Percentiles rank a stretch among this genome's conserved stretches.
phyloP scores from a whole-genome alignment of 106 monocot species.

The Allium sativum region DNA sequence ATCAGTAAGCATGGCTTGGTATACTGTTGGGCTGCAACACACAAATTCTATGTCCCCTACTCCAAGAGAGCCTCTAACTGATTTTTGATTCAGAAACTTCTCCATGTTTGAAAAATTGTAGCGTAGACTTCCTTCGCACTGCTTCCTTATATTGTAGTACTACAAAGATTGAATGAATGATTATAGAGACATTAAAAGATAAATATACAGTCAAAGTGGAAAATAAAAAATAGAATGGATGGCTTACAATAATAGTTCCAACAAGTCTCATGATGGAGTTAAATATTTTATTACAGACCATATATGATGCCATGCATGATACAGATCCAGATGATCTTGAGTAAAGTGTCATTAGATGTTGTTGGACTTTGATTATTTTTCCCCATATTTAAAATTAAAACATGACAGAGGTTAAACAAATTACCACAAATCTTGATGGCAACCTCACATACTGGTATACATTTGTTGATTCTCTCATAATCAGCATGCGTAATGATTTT shows the following conservation, averaged over 20 bases:
- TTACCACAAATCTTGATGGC: constrained; percentile 87
- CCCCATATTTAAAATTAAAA: too few relatives aligned
- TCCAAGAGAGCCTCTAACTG: constrained; percentile 64
- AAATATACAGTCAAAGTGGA: too few relatives aligned
- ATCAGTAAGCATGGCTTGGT: constrained; percentile 77
- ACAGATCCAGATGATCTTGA: constrained; percentile 66
- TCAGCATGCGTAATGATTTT: constrained; percentile 68
- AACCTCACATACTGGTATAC: constrained; percentile 62
- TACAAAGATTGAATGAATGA: constrained; percentile 15
- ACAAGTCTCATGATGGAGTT: constrained; percentile 51
- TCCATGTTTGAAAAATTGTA: constrained; percentile 99
- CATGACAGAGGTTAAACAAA: too few relatives aligned
- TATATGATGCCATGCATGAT: constrained; percentile 62
- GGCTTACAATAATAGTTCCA: constrained; percentile 64
- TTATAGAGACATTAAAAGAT: neutral
- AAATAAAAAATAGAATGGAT: neutral
- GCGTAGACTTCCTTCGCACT: constrained; percentile 69
- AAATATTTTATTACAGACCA: constrained; percentile 68
- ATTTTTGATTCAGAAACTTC: constrained; percentile 58
- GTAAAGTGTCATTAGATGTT: neutral
- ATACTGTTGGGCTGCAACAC: constrained; percentile 74
- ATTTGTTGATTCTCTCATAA: constrained; percentile 58
- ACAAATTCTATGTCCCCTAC: constrained; percentile 85
- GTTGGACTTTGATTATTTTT: too few relatives aligned
- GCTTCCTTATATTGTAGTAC: constrained; percentile 85